phyloP scores from a whole-genome alignment of 768 basidiomycete species.

The Phanerodontia chrysosporium region DNA sequence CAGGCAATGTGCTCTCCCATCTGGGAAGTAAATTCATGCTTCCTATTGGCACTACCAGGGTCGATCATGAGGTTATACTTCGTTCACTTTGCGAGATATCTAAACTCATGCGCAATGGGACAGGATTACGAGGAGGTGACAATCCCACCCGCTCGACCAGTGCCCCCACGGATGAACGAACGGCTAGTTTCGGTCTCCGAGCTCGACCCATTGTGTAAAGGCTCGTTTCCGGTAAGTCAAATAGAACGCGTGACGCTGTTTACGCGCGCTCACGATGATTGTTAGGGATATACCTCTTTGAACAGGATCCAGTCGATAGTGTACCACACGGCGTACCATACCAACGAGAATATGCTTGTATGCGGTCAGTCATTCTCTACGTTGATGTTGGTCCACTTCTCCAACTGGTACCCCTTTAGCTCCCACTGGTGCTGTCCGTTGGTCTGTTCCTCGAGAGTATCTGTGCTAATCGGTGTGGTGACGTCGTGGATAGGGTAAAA shows the following conservation, averaged over 20 bases:
- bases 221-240: conserved; percentile 74
- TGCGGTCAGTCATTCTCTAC: conserved; percentile 53
- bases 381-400: not conserved
- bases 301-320: conserved; percentile 97
- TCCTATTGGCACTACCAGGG: conserved; percentile 76
- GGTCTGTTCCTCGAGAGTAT: no score
- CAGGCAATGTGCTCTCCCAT: conserved; percentile 66
- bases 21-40: conserved; percentile 75
- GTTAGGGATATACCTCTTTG: conserved; percentile 76
- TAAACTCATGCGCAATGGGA: not conserved
- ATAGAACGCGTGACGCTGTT: not conserved
- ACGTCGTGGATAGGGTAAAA: conserved; percentile 99
- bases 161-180: conserved; percentile 72
- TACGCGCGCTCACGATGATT: not conserved
- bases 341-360: conserved; percentile 94
- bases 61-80: conserved; percentile 54
- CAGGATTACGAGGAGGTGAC: conserved; percentile 88
- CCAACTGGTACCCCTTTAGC: conserved; percentile 41
- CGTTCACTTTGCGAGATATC: not conserved
- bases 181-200: conserved; percentile 66
- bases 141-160: conserved; percentile 76
- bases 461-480: no score
- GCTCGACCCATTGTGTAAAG: conserved; percentile 70
- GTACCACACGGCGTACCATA: conserved; percentile 87
- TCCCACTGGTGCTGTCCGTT: conserved; percentile 91